phyloP scores from a whole-genome alignment of 306 rosid species.

The Phaseolus lunatus region DNA sequence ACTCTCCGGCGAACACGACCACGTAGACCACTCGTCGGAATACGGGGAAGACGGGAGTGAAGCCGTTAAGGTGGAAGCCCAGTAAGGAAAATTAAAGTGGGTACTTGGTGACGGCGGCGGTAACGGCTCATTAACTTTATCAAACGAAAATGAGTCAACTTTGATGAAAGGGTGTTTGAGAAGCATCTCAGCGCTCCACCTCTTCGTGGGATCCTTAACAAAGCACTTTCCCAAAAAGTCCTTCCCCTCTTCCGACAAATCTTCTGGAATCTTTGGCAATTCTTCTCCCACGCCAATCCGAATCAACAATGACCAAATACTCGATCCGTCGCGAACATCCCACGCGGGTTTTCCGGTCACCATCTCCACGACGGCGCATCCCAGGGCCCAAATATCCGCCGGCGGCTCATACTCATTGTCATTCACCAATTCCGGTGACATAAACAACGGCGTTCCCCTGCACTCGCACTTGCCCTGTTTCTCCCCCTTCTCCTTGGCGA shows the following conservation, averaged over 20 bases:
- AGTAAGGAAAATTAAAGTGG: constrained; percentile 67
- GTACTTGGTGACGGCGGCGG: constrained; percentile 24
- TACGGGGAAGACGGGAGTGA: constrained; percentile 31
- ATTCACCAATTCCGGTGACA: constrained; percentile 86
- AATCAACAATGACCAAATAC: constrained; percentile 57
- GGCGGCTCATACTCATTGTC: constrained; percentile 64
- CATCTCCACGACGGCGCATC: constrained; percentile 81
- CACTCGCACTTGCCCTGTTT: constrained; percentile 46
- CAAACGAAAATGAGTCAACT: constrained; percentile 23
- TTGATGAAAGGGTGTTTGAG: constrained; percentile 63
- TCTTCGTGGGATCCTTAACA: constrained; percentile 62
- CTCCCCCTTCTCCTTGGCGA: constrained; percentile 54
- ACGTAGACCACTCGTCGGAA: not conserved
- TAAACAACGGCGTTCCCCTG: constrained; percentile 80
- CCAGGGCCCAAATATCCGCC: constrained; percentile 80
- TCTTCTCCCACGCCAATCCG: constrained; percentile 73
- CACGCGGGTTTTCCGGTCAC: constrained; percentile 73
- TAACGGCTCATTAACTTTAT: not conserved
- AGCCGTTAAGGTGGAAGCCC: constrained; percentile 52
- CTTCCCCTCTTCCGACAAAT: constrained; percentile 64
- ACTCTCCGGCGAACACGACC: constrained; percentile 35
- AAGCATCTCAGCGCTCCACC: constrained; percentile 92
- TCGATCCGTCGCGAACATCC: constrained; percentile 43
- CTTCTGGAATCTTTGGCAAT: constrained; percentile 64
- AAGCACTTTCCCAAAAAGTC: constrained; percentile 74